Percentiles rank a stretch among this genome's conserved stretches.
Conservation (phyloP, 192 early-diverging fungal genomes). For the Geosiphon pyriformis region DNA sequence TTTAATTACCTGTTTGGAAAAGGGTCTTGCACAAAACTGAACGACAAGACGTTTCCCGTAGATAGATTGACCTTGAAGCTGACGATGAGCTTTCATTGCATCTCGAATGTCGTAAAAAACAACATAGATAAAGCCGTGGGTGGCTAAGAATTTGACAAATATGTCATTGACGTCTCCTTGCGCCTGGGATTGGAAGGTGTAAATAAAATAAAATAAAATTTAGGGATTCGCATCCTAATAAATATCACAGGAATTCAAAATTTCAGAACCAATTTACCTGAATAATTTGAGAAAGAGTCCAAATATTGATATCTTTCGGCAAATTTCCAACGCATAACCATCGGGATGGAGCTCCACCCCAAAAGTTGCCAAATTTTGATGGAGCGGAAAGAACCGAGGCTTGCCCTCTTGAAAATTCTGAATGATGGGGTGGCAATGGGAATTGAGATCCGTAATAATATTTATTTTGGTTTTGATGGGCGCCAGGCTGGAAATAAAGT, state of each 20-base stretch:
- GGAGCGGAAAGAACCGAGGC: not conserved
- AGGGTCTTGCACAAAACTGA: not conserved
- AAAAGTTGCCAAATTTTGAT: not conserved
- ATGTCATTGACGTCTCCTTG: not conserved
- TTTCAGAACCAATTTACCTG: too few relatives aligned
- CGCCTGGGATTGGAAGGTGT: too few relatives aligned
- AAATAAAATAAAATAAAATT: too few relatives aligned
- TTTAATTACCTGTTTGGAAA: not conserved
- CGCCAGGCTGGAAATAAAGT: not conserved
- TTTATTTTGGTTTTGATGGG: not conserved
- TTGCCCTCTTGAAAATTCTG: not conserved
- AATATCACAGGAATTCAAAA: too few relatives aligned
- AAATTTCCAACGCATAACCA: not conserved
- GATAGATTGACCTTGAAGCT: not conserved
- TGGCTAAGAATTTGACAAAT: not conserved
- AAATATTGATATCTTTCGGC: constrained; percentile 1
- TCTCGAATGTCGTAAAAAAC: not conserved
- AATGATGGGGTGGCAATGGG: too few relatives aligned
- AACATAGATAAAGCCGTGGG: not conserved
- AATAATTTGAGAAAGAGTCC: not conserved
- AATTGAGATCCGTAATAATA: too few relatives aligned
- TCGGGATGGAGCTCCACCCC: not conserved
- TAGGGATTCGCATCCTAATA: too few relatives aligned
- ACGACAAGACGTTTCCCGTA: not conserved
- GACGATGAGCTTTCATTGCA: not conserved